phyloP scores from a whole-genome alignment of 2,329 filamentous ascomycete genomes.

The Colletotrichum graminicola region DNA sequence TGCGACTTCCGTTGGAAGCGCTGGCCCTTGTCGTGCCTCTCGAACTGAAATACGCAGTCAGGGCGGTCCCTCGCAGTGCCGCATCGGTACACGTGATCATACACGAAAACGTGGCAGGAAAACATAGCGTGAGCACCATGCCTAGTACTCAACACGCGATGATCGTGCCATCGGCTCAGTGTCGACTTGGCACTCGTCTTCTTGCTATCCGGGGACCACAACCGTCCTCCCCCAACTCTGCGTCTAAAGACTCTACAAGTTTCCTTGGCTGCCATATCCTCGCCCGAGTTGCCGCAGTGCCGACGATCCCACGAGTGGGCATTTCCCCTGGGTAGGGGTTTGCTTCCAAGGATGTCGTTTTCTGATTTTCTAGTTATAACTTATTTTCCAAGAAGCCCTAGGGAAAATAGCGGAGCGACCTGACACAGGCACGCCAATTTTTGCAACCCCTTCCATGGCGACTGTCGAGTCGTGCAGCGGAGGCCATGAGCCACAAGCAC shows the following conservation, averaged over 20 bases:
- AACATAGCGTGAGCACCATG: not conserved
- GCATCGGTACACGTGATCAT: not conserved
- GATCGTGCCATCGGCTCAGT: not conserved
- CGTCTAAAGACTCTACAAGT: slow-evolving; percentile 15
- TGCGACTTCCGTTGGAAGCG: not conserved
- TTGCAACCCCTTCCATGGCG: slow-evolving; percentile 10
- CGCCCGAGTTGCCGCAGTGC: slow-evolving; percentile 10
- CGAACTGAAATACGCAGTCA: too few species aligned
- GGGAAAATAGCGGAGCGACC: not conserved
- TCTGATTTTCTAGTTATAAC: too few species aligned
- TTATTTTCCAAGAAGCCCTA: not conserved
- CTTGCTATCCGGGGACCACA: not conserved
- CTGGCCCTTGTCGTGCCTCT: too few species aligned
- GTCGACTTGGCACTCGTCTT: not conserved
- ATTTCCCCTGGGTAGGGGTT: not conserved
- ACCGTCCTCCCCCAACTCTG: not conserved
- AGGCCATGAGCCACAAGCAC: slow-evolving; percentile 1
- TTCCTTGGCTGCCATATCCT: not conserved
- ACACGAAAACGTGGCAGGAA: not conserved
- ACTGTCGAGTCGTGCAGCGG: slow-evolving; percentile 27
- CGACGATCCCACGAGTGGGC: slow-evolving; percentile 10
- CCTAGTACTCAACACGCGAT: not conserved
- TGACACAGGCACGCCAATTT: slow-evolving; percentile 6
- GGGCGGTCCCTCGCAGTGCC: too few species aligned
- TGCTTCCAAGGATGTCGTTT: slow-evolving; percentile 3